Evolutionary conservation across 352 stramenopile genomes (phyloP), one percentile per base, ranked within the genome.

Genomic region (Pythium sp.): DNA sequence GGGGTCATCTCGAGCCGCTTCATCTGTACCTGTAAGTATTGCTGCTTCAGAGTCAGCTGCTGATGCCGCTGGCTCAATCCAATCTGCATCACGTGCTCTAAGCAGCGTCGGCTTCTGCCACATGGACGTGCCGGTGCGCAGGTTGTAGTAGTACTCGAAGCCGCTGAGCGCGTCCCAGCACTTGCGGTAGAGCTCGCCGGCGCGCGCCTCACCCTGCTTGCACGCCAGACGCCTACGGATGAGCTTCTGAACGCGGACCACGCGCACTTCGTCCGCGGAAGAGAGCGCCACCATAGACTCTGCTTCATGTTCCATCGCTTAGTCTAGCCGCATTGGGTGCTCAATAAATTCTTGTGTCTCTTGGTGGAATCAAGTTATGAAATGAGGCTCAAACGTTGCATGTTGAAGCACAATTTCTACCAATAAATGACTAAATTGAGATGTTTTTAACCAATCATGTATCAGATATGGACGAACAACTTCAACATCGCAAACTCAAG

Each of bases 131-230:
- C 80, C 78, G 2, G 78, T 84, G 51, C 51, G 69, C 4, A 85
- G 66, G 28, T 89, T 89, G 64, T 65, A 83, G 58, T 84, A 86
- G 64, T 86, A 89, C n/a, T 49, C 72, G 3, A 82, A 70, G 28
- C 78, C 76, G 56, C 64, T 80, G 28, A 72, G 63, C 2, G 68
- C 55, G 56, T 89, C 80, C 60, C 71, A 80, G 65, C 78, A 89
- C 67, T 86, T 84, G 20, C 78, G 64, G 43, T 89, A 89, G 20
- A 74, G 20, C 26, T 68, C 64, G 3, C 71, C 72, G 15, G 75
- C 80, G 11, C 80, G 32, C 8, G 73, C 65, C 32, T 72, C 69
- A 1, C 62, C 69, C 26, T 71, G 49, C 22, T 73, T 75, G 12
- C 78, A 69, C 30, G 75, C 75, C 32, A 74, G 66, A 32, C 74